Evolutionary conservation across 768 basidiomycete genomes (phyloP).

Genomic region (Trametes punicea): DNA sequence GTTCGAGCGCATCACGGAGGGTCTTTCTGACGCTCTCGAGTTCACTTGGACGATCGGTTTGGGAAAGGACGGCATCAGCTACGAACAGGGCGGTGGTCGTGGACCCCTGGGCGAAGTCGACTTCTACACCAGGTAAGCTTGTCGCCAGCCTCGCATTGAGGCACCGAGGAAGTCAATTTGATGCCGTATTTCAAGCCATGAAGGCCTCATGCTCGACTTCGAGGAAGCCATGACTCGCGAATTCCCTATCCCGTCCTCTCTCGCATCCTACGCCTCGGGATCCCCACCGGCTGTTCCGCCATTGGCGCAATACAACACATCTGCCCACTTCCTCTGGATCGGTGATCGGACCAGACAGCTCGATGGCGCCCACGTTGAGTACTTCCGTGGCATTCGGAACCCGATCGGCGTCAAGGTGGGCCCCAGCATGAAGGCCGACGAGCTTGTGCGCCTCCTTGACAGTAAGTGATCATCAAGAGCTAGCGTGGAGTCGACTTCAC

Average conservation of each 20-base stretch:
- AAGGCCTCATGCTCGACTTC: constrained; percentile 89
- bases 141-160: constrained; percentile 13
- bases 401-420: constrained; percentile 97
- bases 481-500: neutral
- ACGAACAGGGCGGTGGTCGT: constrained; percentile 68
- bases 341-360: constrained; percentile 94
- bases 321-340: constrained; percentile 95
- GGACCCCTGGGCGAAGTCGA: constrained; percentile 84
- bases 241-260: constrained; percentile 40
- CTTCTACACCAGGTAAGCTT: constrained; percentile 88
- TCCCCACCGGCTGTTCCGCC: constrained; percentile 5
- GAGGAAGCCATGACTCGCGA: constrained; percentile 88
- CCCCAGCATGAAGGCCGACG: constrained; percentile 76
- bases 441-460: constrained; percentile 72
- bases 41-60: constrained; percentile 89
- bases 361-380: constrained; percentile 92
- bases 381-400: constrained; percentile 88
- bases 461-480: constrained; percentile 43
- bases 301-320: constrained; percentile 76
- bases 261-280: constrained; percentile 15
- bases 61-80: constrained; percentile 47
- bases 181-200: constrained; percentile 54
- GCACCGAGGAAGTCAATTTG: neutral
- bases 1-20: constrained; percentile 82
- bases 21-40: constrained; percentile 87